Base-by-base conservation (phyloP, 148 eudicot species). In the Nepenthes mirabilis region DNA sequence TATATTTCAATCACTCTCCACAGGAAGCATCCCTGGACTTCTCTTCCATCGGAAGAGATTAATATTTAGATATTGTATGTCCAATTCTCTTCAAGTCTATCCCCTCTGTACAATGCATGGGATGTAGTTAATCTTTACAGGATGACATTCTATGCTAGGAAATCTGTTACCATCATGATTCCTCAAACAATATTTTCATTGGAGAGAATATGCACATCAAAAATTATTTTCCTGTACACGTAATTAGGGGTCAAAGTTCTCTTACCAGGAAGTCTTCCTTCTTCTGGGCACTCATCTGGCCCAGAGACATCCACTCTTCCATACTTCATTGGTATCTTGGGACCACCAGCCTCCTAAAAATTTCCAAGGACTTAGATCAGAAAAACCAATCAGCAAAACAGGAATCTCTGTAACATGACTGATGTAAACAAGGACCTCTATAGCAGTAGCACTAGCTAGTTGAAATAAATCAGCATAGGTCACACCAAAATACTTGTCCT, bases 251-350 rank as follows among this genome's bases (percentile, higher is more conserved):
- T 34, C 36, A 14, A 55, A 9, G 45, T 40, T 40, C 13, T 36
- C 59, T 65, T 73, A 93, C 98, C 98, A 43, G 98, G 98, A 68
- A 93, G 98, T 70, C 98, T 83, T 62, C 98, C 98, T 82, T 93
- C 98, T 83, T 93, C 96, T 57, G 98, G 98, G 64, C 98, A 93
- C 69, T 93, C 84, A 3, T 82, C 94, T 45, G 96, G 91, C 62
- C 57, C 79, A 40, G 91, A 63, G 10, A 74, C 91, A 64, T 93
- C 98, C 59, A 93, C 98, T 77, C 98, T 88, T 63, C 98, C 98
- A 80, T 85, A 93, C 70, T 79, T 88, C 96, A 86, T 93, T 14
- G 96, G 96, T 57, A 93, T 76, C 72, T 77, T 88, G 36, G 98
- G 98, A 50, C 98, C 98, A 35, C 98, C 98, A 74, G 98, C 98